Conservation (phyloP, 2,329 filamentous ascomycete species). For the Aquanectria penicillioides region DNA sequence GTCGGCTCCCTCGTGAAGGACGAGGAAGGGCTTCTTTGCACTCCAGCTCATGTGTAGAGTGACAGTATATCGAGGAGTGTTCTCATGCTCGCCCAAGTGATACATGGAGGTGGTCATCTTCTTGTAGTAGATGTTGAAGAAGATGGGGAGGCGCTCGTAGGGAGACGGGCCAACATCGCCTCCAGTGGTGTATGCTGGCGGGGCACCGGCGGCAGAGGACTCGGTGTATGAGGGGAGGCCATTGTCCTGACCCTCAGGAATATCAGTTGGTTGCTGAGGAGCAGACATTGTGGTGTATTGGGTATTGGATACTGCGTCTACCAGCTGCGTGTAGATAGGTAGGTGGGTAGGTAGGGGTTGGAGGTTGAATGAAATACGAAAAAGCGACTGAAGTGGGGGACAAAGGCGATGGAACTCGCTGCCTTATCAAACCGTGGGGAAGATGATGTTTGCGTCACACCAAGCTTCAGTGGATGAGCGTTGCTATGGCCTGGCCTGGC, state of each 20-base stretch:
- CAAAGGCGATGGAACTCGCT: background rate
- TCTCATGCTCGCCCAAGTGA: background rate
- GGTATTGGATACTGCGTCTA: background rate
- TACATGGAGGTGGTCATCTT: background rate
- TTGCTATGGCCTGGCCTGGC: background rate
- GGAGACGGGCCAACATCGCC: background rate
- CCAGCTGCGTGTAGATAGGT: background rate
- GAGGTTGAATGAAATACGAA: too few species aligned
- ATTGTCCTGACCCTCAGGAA: too few species aligned
- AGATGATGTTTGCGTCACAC: background rate
- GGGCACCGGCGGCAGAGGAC: background rate
- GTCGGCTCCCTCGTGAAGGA: constrained; percentile 13
- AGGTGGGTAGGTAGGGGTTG: background rate
- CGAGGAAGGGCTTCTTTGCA: constrained; percentile 11
- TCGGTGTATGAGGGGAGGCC: too few species aligned
- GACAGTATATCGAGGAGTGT: background rate
- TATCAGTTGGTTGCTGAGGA: background rate
- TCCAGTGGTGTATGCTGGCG: constrained; percentile 1
- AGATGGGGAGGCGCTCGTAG: background rate
- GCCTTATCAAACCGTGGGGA: background rate
- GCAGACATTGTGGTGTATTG: background rate
- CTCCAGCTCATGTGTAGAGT: background rate
- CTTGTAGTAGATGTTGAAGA: background rate
- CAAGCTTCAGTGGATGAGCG: background rate
- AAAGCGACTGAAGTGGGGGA: background rate